A percentile compares a stretch with the other conserved stretches of the same genome.
Conservation (phyloP, 176 grass and related monocot genomes). For the Olyra latifolia region DNA sequence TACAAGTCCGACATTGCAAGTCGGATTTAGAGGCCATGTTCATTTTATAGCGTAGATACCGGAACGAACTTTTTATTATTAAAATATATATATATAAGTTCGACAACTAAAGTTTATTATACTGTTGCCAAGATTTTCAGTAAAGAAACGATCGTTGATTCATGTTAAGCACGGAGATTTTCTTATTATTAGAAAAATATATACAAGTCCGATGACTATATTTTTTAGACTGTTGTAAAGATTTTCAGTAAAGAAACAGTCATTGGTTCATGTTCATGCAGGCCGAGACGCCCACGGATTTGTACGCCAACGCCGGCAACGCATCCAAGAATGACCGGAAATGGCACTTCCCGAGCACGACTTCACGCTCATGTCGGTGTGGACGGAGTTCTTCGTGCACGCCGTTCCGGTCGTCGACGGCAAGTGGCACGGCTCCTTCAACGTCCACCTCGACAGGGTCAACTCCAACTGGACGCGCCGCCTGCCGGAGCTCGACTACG, state of each 20-base stretch:
- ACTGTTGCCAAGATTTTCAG: too few species aligned
- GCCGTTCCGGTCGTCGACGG: constrained; percentile 29
- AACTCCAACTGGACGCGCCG: constrained; percentile 42
- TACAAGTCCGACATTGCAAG: too few species aligned
- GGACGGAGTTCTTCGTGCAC: constrained; percentile 66
- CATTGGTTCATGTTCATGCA: not conserved
- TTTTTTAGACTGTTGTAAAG: too few species aligned
- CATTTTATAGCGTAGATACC: too few species aligned
- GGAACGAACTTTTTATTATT: too few species aligned
- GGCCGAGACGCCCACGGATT: not conserved
- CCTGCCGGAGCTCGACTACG: constrained; percentile 49
- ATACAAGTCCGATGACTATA: too few species aligned
- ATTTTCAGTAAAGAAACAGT: not conserved
- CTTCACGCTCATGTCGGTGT: constrained; percentile 69
- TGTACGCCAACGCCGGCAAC: not conserved
- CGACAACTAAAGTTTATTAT: too few species aligned
- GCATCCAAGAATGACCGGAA: not conserved
- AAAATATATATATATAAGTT: too few species aligned
- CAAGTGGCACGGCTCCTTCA: constrained; percentile 37
- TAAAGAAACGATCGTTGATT: not conserved
- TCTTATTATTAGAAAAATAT: too few species aligned
- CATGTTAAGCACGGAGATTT: too few species aligned
- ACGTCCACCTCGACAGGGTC: constrained; percentile 71
- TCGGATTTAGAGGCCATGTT: too few species aligned
- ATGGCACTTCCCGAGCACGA: constrained; percentile 36